Base-by-base conservation (phyloP, 306 rosid species). In the Geum urbanum region DNA sequence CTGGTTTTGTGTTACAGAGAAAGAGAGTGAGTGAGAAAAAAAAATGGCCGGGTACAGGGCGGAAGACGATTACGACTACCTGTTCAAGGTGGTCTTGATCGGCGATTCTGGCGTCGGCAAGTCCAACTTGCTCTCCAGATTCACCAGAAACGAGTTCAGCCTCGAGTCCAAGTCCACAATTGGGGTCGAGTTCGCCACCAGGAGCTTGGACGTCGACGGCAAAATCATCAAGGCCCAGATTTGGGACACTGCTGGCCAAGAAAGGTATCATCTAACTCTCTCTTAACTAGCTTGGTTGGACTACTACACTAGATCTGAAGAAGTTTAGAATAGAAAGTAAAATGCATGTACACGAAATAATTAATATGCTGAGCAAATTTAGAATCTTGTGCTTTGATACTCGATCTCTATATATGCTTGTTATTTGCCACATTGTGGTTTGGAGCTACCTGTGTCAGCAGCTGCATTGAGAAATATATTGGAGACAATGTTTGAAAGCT, bases 241-340 rank as follows among this genome's bases (percentile, higher is more conserved):
- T 78, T 84, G 88, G 85, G 86, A 84, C 69, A 84, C 88, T 41
- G 88, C 85, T 9, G 86, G 88, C 71, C 88, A 84, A 71, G 86
- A 84, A 76, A 75, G 88, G 88, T 84, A 60, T 2, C 9, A 24
- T 37, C 5, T 69, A 16, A 40, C 32, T 27, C 32, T n/a, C n/a
- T 27, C 32, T 27, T 27, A 27, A 27, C 2, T 27, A 27, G 32
- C 32, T 27, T 27, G 32, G 32, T 27, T 27, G 32, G 32, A 27
- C 32, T 27, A 13, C 9, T 72, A 52, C 5, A 7, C 37, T 74
- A 76, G 81, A 80, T 80, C 84, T 72, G 71, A 66, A 15, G 24
- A 22, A 20, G 47, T 76, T 47, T 1, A 5, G 11, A 16, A 53
- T 5, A 16, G 16, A 32, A 9, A 32, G 41, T 10, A 14, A 13